Evolutionary conservation across 305 asterid genomes (phyloP).

Genomic region (Rubia tinctorum): DNA sequence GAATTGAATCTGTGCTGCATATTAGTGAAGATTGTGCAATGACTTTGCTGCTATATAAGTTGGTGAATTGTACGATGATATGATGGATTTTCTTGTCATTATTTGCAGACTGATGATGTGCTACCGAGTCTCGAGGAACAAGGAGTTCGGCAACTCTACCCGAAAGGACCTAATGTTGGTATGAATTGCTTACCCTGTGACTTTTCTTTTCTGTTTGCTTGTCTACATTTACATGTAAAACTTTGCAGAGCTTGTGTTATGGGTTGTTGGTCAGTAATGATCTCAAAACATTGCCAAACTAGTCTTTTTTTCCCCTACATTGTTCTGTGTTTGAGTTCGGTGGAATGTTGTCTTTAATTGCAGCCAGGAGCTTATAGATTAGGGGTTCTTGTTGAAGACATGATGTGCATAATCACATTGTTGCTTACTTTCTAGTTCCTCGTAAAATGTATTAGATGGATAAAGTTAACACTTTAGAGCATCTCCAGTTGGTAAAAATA

Average conservation of each 20-base stretch:
- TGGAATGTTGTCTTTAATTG: not conserved
- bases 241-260: not conserved
- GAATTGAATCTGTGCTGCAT: not conserved
- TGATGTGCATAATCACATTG: not conserved
- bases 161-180: conserved; percentile 80
- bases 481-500: not conserved
- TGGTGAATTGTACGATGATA: not conserved
- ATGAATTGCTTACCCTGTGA: not conserved
- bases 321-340: not conserved
- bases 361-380: not conserved
- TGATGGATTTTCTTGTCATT: not conserved
- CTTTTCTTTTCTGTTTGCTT: not conserved
- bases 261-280: not conserved
- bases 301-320: not conserved
- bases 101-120: conserved; percentile 76
- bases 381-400: not conserved
- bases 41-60: not conserved
- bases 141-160: conserved; percentile 89
- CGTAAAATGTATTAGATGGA: not conserved
- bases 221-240: not conserved
- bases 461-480: not conserved
- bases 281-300: not conserved
- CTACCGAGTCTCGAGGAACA: conserved; percentile 95
- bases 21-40: not conserved
- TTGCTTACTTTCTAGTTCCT: not conserved